These are phyloP conservation scores for Astragalus membranaceus DNA, from an alignment of 306 rosid species.

Conservation along the genomic window DNA sequence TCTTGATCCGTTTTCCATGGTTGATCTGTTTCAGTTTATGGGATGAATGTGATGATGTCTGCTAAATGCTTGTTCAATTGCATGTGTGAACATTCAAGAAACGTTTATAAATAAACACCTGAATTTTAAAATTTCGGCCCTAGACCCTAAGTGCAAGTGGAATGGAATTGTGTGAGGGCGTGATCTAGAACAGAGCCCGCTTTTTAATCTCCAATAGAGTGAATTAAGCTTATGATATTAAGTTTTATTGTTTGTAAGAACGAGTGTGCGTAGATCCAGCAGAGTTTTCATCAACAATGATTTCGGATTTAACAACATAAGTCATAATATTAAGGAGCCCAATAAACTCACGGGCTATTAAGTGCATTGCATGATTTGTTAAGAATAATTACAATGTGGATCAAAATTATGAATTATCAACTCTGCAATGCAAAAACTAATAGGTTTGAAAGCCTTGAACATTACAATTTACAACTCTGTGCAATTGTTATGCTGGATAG, in stretches of 20 bases:
- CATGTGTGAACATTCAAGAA: neutral
- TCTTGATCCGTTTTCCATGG: neutral
- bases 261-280: neutral
- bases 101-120: neutral
- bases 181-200: neutral
- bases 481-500: no score
- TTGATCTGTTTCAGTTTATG: conserved; percentile 15
- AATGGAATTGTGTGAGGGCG: neutral
- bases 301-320: neutral
- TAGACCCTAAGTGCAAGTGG: neutral
- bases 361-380: neutral
- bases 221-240: neutral
- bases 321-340: neutral
- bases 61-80: neutral
- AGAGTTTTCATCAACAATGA: neutral
- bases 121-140: no score
- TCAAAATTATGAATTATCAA: neutral
- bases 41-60: neutral
- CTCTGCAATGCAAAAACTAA: neutral
- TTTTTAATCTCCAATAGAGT: neutral
- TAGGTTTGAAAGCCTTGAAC: no score
- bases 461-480: no score
- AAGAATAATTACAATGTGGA: neutral
- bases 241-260: neutral
- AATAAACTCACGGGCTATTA: neutral